Evolutionary conservation across 495 filamentous ascomycete genomes (phyloP).

Genomic region (Penicillium bialowiezense): DNA sequence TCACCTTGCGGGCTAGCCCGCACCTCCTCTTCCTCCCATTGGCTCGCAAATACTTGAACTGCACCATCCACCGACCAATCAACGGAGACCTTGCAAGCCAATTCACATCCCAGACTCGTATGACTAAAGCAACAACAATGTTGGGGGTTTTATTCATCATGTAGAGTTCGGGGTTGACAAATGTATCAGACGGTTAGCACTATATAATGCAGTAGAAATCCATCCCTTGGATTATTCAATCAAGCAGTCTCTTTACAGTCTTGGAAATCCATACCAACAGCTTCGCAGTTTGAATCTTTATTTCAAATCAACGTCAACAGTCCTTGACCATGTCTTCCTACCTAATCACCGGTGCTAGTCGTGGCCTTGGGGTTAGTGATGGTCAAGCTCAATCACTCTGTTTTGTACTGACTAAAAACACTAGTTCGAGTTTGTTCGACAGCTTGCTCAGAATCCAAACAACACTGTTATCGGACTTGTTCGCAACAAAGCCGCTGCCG

Average conservation of each 20-base stretch:
- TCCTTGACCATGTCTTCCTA: slow-evolving; percentile 32
- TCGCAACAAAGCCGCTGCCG: slow-evolving; percentile 35
- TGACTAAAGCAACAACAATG: too few species aligned
- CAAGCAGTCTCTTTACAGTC: background rate
- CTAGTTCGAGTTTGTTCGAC: slow-evolving; percentile 10
- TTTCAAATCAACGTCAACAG: too few species aligned
- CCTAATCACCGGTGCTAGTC: slow-evolving; percentile 35
- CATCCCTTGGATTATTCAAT: background rate
- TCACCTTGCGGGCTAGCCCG: too few species aligned
- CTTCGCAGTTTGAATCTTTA: background rate
- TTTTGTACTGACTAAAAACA: too few species aligned
- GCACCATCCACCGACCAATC: background rate
- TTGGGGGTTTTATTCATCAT: background rate
- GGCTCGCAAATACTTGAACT: background rate
- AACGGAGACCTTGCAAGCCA: background rate
- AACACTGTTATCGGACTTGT: slow-evolving; percentile 44
- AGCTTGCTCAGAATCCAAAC: slow-evolving; percentile 31
- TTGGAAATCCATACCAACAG: background rate
- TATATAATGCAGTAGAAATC: background rate
- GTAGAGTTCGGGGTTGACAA: background rate
- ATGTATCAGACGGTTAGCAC: background rate
- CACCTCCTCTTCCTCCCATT: background rate
- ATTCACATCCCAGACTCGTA: background rate
- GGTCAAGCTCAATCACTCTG: too few species aligned
- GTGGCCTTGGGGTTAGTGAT: slow-evolving; percentile 6